Evolutionary conservation across 768 basidiomycete genomes (phyloP), one percentile per base, ranked within the genome.

Genomic region (Rhizopogon vesiculosus): DNA sequence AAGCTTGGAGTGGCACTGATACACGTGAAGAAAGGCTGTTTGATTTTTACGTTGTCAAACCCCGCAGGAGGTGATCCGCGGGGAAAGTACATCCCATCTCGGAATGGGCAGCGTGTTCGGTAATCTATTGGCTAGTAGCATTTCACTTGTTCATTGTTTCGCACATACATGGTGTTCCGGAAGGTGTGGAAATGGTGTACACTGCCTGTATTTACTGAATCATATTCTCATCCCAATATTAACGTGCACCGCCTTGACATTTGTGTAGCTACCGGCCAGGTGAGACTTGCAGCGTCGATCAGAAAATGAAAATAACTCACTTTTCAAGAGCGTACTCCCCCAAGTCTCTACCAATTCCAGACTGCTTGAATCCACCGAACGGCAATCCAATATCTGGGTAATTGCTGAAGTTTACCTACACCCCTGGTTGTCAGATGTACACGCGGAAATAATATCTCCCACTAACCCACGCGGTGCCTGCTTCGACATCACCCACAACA

Each of bases 361-460:
- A 85, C 63, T 87, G 83, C 76, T 92, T 94, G 78, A 78, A 93
- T 7, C 92, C 92, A 59, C 92, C 92, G 66, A 93, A 91, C 0
- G 92, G 89, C 19, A 90, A 76, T 29, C 77, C 56, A 9, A 65
- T 53, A 28, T 64, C 42, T 19, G 66, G 50, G 43, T 62, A 60
- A 53, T 75, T 71, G 7, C 59, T 52, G 45, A 67, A 72, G 54
- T 73, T 98, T 56, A 94, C 82, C 93, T 49, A 25, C 93, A 96
- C 40, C 92, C 87, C 18, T 29, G 42, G 46, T 28, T 42, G 46
- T 69, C 48, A 61, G 51, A 6, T 33, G 31, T 25, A 56, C 13
- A 5, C 15, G 15, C 10, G 15, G n/a, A 33, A 22, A 12, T 7
- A 18, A 33, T 9, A 39, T 54, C 31, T 22, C 18, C 42, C 48